These are phyloP conservation scores for Starmerella kuoi DNA, from an alignment of 805 yeast species.

Conservation along the genomic window DNA sequence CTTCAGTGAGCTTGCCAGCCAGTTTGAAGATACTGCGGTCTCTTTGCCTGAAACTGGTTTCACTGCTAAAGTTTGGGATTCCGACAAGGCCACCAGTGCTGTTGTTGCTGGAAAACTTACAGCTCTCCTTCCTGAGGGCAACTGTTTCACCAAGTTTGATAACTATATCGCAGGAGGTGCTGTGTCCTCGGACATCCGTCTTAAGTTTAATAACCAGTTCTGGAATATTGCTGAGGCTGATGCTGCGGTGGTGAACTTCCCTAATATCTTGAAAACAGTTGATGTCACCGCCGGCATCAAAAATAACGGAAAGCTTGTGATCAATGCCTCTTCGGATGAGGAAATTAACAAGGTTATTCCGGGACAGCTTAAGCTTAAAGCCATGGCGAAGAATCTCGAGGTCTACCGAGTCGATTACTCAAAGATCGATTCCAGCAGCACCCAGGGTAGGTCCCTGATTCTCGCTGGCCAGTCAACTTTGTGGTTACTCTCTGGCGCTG, in stretches of 20 bases:
- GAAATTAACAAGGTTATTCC: slow-evolving; percentile 46
- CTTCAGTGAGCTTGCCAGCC: slow-evolving; percentile 42
- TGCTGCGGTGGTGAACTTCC: slow-evolving; percentile 50
- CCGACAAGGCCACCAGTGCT: slow-evolving; percentile 18
- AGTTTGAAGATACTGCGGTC: slow-evolving; percentile 33
- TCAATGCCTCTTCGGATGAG: slow-evolving; percentile 31
- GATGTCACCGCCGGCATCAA: slow-evolving; percentile 53
- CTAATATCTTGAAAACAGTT: slow-evolving; percentile 41
- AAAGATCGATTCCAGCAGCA: slow-evolving; percentile 43
- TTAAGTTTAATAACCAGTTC: slow-evolving; percentile 30
- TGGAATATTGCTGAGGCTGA: slow-evolving; percentile 45
- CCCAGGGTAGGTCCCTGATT: slow-evolving; percentile 61
- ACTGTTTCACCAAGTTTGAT: slow-evolving; percentile 55
- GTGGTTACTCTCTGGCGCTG: slow-evolving; percentile 61
- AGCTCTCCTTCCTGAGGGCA: slow-evolving; percentile 27
- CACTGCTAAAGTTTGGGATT: slow-evolving; percentile 18
- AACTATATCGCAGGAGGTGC: slow-evolving; percentile 62
- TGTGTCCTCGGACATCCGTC: slow-evolving; percentile 49
- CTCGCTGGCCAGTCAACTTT: slow-evolving; percentile 70
- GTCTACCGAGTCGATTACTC: slow-evolving; percentile 51
- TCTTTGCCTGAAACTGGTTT: slow-evolving; percentile 5
- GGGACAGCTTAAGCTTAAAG: slow-evolving; percentile 37
- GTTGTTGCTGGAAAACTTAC: slow-evolving; percentile 18
- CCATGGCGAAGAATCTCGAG: slow-evolving; percentile 42
- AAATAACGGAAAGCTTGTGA: slow-evolving; percentile 43